Evolutionary conservation across 208 protist species (phyloP).

Genomic region (Trypanosoma lewisi): DNA sequence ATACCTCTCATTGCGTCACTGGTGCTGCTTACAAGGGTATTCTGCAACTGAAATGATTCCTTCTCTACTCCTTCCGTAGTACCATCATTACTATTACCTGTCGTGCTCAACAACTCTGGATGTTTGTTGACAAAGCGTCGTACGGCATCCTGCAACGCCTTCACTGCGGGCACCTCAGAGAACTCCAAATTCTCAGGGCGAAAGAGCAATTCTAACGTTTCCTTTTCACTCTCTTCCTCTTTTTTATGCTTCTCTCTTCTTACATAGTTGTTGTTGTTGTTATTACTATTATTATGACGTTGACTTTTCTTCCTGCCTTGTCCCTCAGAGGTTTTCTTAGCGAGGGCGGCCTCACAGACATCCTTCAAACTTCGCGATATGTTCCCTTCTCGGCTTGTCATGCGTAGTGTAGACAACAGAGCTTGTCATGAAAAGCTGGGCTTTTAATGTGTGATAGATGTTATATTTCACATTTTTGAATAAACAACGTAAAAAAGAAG

Average conservation of each 20-base stretch:
- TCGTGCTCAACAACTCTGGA: neutral
- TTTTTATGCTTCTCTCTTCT: neutral
- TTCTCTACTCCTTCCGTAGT: neutral
- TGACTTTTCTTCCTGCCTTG: neutral
- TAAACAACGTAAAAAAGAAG: neutral
- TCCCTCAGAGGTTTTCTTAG: neutral
- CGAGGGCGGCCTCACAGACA: conserved; percentile 7
- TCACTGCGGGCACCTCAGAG: conserved; percentile 2
- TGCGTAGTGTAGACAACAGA: neutral
- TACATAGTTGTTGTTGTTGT: too few relatives aligned
- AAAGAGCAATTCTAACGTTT: conserved; percentile 9
- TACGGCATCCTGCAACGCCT: neutral
- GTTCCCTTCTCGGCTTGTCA: neutral
- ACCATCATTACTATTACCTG: neutral
- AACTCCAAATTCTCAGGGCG: neutral
- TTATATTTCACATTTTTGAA: neutral
- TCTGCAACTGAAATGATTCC: neutral
- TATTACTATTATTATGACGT: too few relatives aligned
- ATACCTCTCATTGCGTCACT: neutral
- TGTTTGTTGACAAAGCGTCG: conserved; percentile 12
- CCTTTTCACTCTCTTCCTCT: neutral
- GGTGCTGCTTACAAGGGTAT: neutral
- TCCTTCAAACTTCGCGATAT: conserved; percentile 6
- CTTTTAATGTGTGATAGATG: neutral
- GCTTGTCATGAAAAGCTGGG: neutral